Conservation (phyloP, 176 grass and related monocot genomes). For the Elymus sibiricus region DNA sequence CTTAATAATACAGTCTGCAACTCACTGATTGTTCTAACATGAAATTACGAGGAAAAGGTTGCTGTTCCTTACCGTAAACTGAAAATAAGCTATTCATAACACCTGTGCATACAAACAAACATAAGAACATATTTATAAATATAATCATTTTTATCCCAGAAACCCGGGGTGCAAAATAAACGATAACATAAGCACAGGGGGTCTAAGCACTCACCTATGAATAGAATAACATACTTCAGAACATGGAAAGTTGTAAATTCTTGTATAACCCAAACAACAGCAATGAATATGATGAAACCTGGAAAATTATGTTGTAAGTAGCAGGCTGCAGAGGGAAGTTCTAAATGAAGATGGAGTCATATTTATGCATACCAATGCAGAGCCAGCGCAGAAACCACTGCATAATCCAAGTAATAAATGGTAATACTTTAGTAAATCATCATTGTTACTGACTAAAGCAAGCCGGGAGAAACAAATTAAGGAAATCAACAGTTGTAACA, state of each 20-base stretch:
- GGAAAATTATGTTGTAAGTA: constrained; percentile 32
- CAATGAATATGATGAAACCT: constrained; percentile 93
- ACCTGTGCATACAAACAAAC: constrained; percentile 51
- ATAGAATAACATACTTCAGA: constrained; percentile 94
- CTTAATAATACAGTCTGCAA: neutral
- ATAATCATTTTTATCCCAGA: neutral
- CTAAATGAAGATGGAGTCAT: constrained; percentile 19
- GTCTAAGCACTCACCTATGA: constrained; percentile 65
- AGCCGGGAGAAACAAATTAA: neutral
- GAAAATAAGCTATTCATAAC: constrained; percentile 99
- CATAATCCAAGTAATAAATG: constrained; percentile 39
- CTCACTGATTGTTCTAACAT: constrained; percentile 18
- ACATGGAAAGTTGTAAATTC: constrained; percentile 61
- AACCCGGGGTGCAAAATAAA: constrained; percentile 13
- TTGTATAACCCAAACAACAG: constrained; percentile 83
- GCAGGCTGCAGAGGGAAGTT: constrained; percentile 8
- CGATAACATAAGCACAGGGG: neutral
- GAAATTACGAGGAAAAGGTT: constrained; percentile 1
- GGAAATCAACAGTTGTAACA: neutral
- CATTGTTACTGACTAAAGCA: neutral
- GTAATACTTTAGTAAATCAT: constrained; percentile 24
- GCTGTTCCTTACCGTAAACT: constrained; percentile 74
- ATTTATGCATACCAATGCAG: constrained; percentile 73
- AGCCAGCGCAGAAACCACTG: constrained; percentile 97
- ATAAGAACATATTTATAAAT: constrained; percentile 12